Conservation (phyloP, 2,329 filamentous ascomycete species). For the Ascochyta fabae region DNA sequence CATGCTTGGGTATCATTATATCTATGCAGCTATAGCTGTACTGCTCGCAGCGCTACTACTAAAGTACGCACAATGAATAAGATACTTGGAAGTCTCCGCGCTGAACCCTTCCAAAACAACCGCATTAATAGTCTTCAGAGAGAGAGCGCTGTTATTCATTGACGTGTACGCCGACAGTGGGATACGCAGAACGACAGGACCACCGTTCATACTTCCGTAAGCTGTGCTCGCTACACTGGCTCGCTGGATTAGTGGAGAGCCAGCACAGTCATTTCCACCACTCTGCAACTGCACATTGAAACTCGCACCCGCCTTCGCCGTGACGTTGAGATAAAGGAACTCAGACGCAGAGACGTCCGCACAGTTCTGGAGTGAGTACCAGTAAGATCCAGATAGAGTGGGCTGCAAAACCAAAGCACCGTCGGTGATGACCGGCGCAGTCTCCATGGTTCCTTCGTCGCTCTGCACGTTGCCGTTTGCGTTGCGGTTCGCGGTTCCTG, state of each 20-base stretch:
- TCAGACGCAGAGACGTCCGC: constrained; percentile 5
- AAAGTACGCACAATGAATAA: constrained; percentile 16
- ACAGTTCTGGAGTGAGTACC: constrained; percentile 14
- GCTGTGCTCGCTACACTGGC: neutral
- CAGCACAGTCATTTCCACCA: neutral
- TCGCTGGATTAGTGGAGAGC: neutral
- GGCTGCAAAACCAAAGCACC: constrained; percentile 9
- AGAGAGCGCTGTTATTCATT: constrained; percentile 3
- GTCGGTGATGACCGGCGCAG: constrained; percentile 3
- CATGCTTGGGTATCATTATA: too few species aligned
- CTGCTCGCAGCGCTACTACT: neutral
- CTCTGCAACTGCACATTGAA: constrained; percentile 19
- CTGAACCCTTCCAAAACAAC: constrained; percentile 12
- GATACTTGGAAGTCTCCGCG: constrained; percentile 8
- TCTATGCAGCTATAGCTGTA: neutral
- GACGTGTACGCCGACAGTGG: constrained; percentile 9
- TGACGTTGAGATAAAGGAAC: constrained; percentile 12
- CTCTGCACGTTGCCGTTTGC: constrained; percentile 9
- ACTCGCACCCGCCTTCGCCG: constrained; percentile 8
- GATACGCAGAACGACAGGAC: constrained; percentile 8
- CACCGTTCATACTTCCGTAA: constrained; percentile 13
- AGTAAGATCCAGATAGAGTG: constrained; percentile 10
- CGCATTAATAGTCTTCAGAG: neutral
- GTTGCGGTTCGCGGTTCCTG: constrained; percentile 7
- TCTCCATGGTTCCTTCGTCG: constrained; percentile 16